Conservation (phyloP, 1,139 yeast species). For the Pneumocystis murina region DNA sequence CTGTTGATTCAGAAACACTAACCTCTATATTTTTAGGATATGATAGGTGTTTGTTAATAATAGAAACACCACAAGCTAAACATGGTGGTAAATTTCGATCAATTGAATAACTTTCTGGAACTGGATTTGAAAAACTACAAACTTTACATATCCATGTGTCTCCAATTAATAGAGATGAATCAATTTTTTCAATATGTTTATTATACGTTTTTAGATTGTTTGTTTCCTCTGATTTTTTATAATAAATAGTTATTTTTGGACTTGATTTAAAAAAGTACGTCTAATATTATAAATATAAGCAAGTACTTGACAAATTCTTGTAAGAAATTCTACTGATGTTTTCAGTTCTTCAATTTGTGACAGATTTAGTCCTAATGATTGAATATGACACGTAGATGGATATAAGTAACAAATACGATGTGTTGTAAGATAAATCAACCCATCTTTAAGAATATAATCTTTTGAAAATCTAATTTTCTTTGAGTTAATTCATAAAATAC, state of each 20-base stretch:
- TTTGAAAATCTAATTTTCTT: conserved; percentile 40
- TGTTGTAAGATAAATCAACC: conserved; percentile 64
- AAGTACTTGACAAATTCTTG: conserved; percentile 19
- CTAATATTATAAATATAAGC: conserved; percentile 2
- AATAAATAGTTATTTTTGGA: conserved; percentile 45
- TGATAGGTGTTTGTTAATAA: not conserved
- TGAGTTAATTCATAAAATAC: conserved; percentile 32
- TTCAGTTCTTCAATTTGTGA: conserved; percentile 33
- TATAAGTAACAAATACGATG: conserved; percentile 62
- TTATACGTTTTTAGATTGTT: not conserved
- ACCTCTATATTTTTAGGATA: not conserved
- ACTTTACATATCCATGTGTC: conserved; percentile 43
- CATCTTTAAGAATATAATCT: conserved; percentile 35
- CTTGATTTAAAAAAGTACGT: conserved; percentile 58
- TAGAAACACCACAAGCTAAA: conserved; percentile 15
- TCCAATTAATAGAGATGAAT: not conserved
- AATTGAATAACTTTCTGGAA: conserved; percentile 27
- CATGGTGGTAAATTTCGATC: conserved; percentile 40
- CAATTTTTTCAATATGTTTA: conserved; percentile 3
- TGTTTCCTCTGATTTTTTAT: not conserved
- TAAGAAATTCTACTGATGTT: conserved; percentile 28
- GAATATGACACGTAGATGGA: conserved; percentile 28
- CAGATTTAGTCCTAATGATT: conserved; percentile 40
- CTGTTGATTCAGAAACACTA: not conserved
- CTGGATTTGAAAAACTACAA: conserved; percentile 54